Percentiles rank a stretch among this genome's conserved stretches.
Conservation (phyloP, 441 rosid genomes). For the Gossypium schwendimanii region DNA sequence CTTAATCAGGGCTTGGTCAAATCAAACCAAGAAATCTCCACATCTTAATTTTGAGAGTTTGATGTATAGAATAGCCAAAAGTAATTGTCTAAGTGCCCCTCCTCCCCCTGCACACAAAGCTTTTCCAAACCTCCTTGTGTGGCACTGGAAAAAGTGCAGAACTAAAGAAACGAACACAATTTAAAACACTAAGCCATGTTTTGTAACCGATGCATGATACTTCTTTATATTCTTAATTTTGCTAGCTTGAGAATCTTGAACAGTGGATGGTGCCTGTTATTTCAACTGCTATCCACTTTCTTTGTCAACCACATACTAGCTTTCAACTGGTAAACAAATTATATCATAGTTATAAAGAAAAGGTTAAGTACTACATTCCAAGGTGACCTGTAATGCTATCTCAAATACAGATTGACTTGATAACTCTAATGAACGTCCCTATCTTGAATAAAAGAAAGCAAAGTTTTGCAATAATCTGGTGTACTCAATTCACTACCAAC, state of each 20-base stretch:
- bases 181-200: constrained; percentile 1
- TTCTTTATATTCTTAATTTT: background rate
- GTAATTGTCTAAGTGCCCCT: background rate
- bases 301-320: background rate
- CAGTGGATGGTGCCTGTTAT: background rate
- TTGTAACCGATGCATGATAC: background rate
- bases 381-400: background rate
- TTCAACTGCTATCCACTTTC: background rate
- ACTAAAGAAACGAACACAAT: background rate
- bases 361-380: background rate
- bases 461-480: background rate
- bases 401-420: background rate
- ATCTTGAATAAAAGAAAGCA: background rate
- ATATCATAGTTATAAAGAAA: background rate
- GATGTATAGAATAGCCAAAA: too few relatives aligned
- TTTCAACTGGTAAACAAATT: background rate
- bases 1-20: background rate
- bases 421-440: background rate
- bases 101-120: background rate
- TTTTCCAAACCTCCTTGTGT: background rate
- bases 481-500: background rate
- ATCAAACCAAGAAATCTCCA: too few relatives aligned
- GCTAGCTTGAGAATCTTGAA: background rate
- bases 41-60: too few relatives aligned
- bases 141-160: background rate